phyloP scores from a whole-genome alignment of 2,329 filamentous ascomycete species.

The Penicillium sp. region DNA sequence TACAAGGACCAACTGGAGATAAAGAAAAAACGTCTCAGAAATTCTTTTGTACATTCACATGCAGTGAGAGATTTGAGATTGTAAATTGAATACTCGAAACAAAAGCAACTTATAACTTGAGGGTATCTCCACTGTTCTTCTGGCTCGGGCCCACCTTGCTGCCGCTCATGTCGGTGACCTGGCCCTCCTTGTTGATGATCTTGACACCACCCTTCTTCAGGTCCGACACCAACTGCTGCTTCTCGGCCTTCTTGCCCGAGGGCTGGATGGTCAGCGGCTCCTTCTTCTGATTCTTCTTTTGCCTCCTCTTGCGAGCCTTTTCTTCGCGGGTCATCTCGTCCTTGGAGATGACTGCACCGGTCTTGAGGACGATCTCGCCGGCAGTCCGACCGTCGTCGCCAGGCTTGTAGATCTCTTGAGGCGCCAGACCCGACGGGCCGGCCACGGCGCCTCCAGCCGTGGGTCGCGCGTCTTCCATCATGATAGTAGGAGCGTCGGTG shows the following conservation, averaged over 20 bases:
- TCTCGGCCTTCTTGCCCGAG: slow-evolving; percentile 40
- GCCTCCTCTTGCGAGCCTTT: slow-evolving; percentile 66
- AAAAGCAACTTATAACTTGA: slow-evolving; percentile 30
- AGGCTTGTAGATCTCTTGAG: slow-evolving; percentile 89
- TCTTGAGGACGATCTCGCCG: slow-evolving; percentile 71
- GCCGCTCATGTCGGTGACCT: slow-evolving; percentile 76
- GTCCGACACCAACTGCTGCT: slow-evolving; percentile 56
- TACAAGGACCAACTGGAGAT: neutral
- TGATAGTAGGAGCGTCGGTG: slow-evolving; percentile 81
- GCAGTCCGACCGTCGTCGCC: slow-evolving; percentile 56
- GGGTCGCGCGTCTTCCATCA: slow-evolving; percentile 92
- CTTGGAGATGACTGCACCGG: slow-evolving; percentile 67
- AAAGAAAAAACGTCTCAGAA: neutral
- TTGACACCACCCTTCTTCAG: slow-evolving; percentile 82
- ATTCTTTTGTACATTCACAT: neutral
- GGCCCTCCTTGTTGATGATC: slow-evolving; percentile 85
- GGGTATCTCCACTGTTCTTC: slow-evolving; percentile 24
- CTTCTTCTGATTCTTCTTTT: slow-evolving; percentile 75
- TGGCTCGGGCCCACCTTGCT: slow-evolving; percentile 53
- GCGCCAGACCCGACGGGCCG: slow-evolving; percentile 67
- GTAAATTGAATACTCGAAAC: neutral
- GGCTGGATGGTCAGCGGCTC: slow-evolving; percentile 45
- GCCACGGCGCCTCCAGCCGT: slow-evolving; percentile 62
- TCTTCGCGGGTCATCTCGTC: slow-evolving; percentile 88
- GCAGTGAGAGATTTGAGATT: neutral